These are phyloP conservation scores for Rugosomyces carneus DNA, from an alignment of 1,284 basidiomycete genomes.

Conservation along the genomic window DNA sequence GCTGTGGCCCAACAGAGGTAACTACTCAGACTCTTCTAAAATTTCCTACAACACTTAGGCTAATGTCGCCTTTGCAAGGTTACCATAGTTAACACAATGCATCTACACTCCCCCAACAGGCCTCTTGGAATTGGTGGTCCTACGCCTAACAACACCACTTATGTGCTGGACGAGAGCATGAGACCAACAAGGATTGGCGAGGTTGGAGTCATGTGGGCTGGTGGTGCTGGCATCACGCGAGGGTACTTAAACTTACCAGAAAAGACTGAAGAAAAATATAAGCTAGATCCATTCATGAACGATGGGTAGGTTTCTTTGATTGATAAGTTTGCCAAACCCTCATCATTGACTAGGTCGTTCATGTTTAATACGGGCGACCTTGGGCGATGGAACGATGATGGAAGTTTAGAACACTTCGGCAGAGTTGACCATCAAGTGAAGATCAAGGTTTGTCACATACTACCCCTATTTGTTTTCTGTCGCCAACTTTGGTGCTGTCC, in stretches of 20 bases:
- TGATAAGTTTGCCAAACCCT: neutral
- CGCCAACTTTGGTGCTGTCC: too few relatives aligned
- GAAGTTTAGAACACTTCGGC: conserved; percentile 48
- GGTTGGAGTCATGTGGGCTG: conserved; percentile 54
- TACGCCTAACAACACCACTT: conserved; percentile 53
- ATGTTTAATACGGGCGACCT: conserved; percentile 62
- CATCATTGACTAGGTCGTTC: conserved; percentile 27
- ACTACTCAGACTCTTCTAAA: conserved; percentile 15
- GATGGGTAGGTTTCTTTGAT: conserved; percentile 34
- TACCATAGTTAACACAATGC: conserved; percentile 55
- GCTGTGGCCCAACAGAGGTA: conserved; percentile 45
- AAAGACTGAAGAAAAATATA: conserved; percentile 48
- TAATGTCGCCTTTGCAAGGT: conserved; percentile 27
- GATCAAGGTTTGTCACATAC: conserved; percentile 39
- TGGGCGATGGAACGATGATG: conserved; percentile 47
- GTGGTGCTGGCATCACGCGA: conserved; percentile 45
- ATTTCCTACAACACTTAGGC: neutral
- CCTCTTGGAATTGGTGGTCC: conserved; percentile 46
- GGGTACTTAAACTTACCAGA: conserved; percentile 52
- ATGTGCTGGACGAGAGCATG: conserved; percentile 46
- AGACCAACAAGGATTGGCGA: conserved; percentile 45
- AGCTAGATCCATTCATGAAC: conserved; percentile 41
- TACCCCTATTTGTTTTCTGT: neutral
- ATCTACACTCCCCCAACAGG: conserved; percentile 37
- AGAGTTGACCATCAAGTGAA: conserved; percentile 57